phyloP scores from a whole-genome alignment of 441 rosid genomes.

The Euphorbia schlechtendalii region DNA sequence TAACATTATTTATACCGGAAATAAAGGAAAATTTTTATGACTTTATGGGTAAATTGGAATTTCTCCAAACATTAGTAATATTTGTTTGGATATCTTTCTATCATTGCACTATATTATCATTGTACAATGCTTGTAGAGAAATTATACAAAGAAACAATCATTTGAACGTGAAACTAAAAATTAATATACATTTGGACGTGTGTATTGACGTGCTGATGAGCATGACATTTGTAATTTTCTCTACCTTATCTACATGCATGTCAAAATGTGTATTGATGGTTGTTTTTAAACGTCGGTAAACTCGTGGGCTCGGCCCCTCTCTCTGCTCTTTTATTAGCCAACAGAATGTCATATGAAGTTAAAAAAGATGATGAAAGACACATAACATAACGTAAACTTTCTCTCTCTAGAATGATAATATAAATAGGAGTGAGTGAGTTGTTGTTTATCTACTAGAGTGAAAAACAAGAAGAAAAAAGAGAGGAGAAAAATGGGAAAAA shows the following conservation, averaged over 20 bases:
- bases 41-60: not conserved
- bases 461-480: not conserved
- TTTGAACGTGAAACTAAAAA: too few relatives aligned
- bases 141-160: too few relatives aligned
- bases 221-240: too few relatives aligned
- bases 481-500: constrained; percentile 29
- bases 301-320: constrained; percentile 15
- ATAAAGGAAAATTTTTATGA: too few relatives aligned
- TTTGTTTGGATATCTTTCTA: constrained; percentile 15
- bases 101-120: constrained; percentile 16
- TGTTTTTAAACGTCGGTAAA: not conserved
- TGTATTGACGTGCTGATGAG: too few relatives aligned
- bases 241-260: not conserved
- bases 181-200: too few relatives aligned
- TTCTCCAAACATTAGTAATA: constrained; percentile 9
- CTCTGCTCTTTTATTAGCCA: too few relatives aligned
- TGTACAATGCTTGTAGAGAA: too few relatives aligned
- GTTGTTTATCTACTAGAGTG: too few relatives aligned
- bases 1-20: too few relatives aligned
- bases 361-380: not conserved
- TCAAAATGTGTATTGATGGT: not conserved
- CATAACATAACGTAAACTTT: not conserved
- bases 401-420: not conserved
- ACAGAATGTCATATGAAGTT: not conserved
- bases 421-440: not conserved